Base-by-base conservation (phyloP, 495 filamentous ascomycete species). In the Aspergillus heteromorphus region DNA sequence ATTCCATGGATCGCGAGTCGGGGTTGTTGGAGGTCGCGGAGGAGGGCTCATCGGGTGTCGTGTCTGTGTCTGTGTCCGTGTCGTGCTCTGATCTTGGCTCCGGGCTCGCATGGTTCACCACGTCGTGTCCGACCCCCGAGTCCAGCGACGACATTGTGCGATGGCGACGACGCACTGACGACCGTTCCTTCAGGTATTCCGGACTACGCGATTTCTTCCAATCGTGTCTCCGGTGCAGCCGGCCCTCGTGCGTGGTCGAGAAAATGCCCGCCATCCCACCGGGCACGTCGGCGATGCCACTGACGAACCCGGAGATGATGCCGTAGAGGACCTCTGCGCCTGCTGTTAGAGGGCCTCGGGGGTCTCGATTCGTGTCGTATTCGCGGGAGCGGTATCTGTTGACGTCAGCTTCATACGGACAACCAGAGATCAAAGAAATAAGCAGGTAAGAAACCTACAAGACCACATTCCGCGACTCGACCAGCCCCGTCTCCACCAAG, bases 221-320 rank as follows among this genome's bases (percentile, higher is more conserved):
- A 8, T 51, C 36, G n/a, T 14, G 31, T n/a, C 54, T 40, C 25
- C 54, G 59, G 36, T 59, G 52, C 36, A 38, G 40, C 17, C 51
- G 53, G 9, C 14, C 17, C 6, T 62, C 54, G n/a, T 53, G 40
- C n/a, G 47, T 67, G 4, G 19, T 23, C 0, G 31, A 16, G 23
- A 65, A 49, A 7, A 69, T 70, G 54, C 80, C 80, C 55, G 89
- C 84, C 16, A 95, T 79, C 14, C 87, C 87, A 13, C 79, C 74
- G 0, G 92, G 92, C 19, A 97, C 81, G 58, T 95, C 90, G 4
- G 87, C 88, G 27, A 92, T 73, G 0, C 89, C 91, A 78, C 92
- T 88, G 62, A 87, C 78, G 45, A 97, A 80, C 54, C 77, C 85
- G 14, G 83, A 77, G 31, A 89, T 73, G 7, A 89, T 88, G 5